Conservation (phyloP, 768 basidiomycete species). For the Xerocomus brunneocitrinus region DNA sequence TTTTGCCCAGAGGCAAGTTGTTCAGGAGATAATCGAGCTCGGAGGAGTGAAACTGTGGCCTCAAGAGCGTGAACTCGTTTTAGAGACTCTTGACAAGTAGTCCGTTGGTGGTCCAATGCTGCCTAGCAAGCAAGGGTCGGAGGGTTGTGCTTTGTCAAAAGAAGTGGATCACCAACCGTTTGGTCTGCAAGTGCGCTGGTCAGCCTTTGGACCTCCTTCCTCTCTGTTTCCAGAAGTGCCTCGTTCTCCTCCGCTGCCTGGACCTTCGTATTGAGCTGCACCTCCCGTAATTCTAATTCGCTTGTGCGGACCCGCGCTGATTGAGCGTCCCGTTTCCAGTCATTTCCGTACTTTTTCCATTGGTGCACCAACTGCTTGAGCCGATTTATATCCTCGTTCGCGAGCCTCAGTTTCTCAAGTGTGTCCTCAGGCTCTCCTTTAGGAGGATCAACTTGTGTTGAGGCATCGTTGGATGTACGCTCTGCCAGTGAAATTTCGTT, state of each 20-base stretch:
- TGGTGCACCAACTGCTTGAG: constrained; percentile 18
- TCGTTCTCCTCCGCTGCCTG: constrained; percentile 10
- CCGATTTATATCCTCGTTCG: constrained; percentile 16
- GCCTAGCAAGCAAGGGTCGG: constrained; percentile 8
- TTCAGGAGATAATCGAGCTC: constrained; percentile 14
- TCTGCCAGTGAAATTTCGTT: neutral
- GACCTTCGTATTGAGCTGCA: constrained; percentile 6
- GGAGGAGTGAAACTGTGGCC: constrained; percentile 12
- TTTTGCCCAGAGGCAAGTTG: constrained; percentile 11
- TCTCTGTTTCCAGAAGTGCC: constrained; percentile 4
- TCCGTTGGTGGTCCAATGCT: constrained; percentile 11
- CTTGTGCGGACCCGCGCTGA: constrained; percentile 6
- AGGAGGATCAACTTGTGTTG: neutral
- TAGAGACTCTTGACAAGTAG: constrained; percentile 7
- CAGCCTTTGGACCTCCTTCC: constrained; percentile 10
- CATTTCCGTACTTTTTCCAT: constrained; percentile 24
- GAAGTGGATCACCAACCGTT: constrained; percentile 15
- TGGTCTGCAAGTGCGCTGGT: constrained; percentile 18
- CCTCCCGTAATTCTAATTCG: constrained; percentile 11
- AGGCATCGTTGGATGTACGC: constrained; percentile 4
- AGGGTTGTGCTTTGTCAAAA: neutral
- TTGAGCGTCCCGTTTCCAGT: constrained; percentile 24
- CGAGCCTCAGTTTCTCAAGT: constrained; percentile 10
- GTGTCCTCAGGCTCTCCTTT: constrained; percentile 3
- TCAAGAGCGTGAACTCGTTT: constrained; percentile 19